Conservation (phyloP, 1,284 basidiomycete genomes). For the Paramarasmius palmivorus region DNA sequence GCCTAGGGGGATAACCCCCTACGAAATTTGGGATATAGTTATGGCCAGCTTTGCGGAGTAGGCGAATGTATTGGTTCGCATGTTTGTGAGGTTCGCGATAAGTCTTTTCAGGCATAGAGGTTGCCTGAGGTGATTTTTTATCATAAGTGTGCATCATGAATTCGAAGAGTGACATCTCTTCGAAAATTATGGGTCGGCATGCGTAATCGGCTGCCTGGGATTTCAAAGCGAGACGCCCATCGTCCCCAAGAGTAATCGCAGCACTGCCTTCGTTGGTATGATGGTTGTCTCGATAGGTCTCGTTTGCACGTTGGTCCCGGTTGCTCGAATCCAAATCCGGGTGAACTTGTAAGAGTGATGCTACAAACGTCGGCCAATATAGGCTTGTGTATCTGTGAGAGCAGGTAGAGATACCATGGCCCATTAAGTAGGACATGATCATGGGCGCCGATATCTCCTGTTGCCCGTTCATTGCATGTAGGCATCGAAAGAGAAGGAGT, state of each 20-base stretch:
- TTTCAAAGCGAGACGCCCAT: too few species aligned
- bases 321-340: slow-evolving; percentile 17
- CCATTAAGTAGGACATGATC: slow-evolving; percentile 34
- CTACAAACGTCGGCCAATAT: slow-evolving; percentile 34
- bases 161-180: too few species aligned
- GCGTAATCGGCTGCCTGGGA: too few species aligned
- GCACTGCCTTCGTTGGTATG: too few species aligned
- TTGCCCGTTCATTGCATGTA: slow-evolving; percentile 27
- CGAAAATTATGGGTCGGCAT: too few species aligned
- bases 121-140: too few species aligned
- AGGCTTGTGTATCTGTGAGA: slow-evolving; percentile 33
- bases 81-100: slow-evolving; percentile 20
- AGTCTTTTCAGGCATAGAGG: slow-evolving; percentile 13
- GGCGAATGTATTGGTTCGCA: slow-evolving; percentile 14
- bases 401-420: slow-evolving; percentile 29
- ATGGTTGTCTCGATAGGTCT: too few species aligned
- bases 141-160: too few species aligned
- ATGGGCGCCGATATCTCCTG: slow-evolving; percentile 32
- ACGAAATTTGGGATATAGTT: slow-evolving; percentile 34
- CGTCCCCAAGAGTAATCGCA: too few species aligned
- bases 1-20: slow-evolving; percentile 30
- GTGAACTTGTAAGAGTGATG: too few species aligned
- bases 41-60: too few species aligned
- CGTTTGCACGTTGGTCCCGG: slow-evolving; percentile 17
- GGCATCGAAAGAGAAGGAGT: slow-evolving; percentile 23